phyloP scores from a whole-genome alignment of 2,329 filamentous ascomycete species.

The Coccinonectria pachysandricola region DNA sequence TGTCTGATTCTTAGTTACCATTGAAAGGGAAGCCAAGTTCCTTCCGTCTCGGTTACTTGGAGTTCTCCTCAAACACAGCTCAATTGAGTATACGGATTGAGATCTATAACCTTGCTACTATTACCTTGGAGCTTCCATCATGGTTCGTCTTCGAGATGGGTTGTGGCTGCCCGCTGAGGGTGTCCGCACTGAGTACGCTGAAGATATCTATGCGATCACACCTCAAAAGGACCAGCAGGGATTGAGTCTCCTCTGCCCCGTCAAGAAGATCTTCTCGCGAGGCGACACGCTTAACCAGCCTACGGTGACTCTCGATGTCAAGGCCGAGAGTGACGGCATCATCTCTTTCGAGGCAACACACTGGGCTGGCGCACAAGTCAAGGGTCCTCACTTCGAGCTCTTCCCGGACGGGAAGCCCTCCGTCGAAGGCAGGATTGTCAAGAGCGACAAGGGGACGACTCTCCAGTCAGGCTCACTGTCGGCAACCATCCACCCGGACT shows the following conservation, averaged over 20 bases:
- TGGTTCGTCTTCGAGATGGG: conserved; percentile 27
- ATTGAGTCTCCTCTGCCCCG: conserved; percentile 46
- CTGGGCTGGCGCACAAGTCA: conserved; percentile 26
- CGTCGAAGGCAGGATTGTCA: conserved; percentile 18
- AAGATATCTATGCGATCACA: conserved; percentile 46
- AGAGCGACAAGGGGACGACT: conserved; percentile 25
- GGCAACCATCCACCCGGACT: conserved; percentile 24
- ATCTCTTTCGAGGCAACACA: conserved; percentile 31
- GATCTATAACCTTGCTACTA: too few species aligned
- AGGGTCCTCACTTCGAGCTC: conserved; percentile 29
- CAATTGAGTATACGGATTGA: conserved; percentile 6
- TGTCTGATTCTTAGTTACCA: neutral
- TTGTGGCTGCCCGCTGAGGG: conserved; percentile 56
- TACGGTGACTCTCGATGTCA: conserved; percentile 35
- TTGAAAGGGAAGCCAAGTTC: conserved; percentile 6
- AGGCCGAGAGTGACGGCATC: conserved; percentile 29
- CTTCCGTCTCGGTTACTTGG: conserved; percentile 1
- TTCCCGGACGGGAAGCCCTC: conserved; percentile 25
- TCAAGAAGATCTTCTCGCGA: conserved; percentile 39
- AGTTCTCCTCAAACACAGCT: conserved; percentile 2
- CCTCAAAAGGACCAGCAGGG: conserved; percentile 34
- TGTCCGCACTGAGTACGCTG: conserved; percentile 53
- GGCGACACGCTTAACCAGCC: conserved; percentile 46
- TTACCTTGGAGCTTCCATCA: too few species aligned
- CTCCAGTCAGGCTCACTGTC: conserved; percentile 26